Evolutionary conservation across 1,284 basidiomycete genomes (phyloP), one percentile per base, ranked within the genome.

Genomic region (Vanrija sp.): DNA sequence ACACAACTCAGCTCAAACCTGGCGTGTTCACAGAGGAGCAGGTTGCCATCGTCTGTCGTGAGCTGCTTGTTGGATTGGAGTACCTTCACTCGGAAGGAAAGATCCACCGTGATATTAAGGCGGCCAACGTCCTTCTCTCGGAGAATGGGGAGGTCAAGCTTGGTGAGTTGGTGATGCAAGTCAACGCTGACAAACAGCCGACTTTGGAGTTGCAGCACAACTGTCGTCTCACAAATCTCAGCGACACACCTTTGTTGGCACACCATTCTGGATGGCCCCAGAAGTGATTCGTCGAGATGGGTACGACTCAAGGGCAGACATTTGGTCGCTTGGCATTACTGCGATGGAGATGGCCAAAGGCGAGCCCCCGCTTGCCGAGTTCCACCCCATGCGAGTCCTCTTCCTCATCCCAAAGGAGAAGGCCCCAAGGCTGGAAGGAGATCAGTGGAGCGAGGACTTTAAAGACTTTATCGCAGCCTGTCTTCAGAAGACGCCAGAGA

Each of bases 181-280:
- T 0, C 83, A 84, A 0, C 22, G 88, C 87, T 69, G 95, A 98
- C 73, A 98, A 98, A 6, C 45, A 59, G 95, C 95, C 41, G 95
- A 98, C 75, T 98, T 98, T 77, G 95, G 94, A 22, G 94, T 98
- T 39, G 95, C 94, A 4, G 94, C 96, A 7, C 84, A 95, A 47
- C 82, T 97, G 36, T 85, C 89, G 2, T 92, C 89, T 3, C 83
- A 86, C 12, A 87, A 87, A 35, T 91, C 89, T 69, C 97, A 97
- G 74, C 83, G 94, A 8, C 92, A 92, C 53, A 98, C 94, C 0
- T 84, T 97, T 62, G 90, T 94, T 56, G 95, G 95, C 2, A 98
- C 95, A 0, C 94, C 93, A 0, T 91, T 95, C 70, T 98, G 94
- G 94, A 98, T 98, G 95, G 94, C 94, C 0, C 94, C 94, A 0